Percentiles rank a stretch among this genome's conserved stretches.
Conservation (phyloP, 2,329 filamentous ascomycete species). For the Niveomyces coronatus region DNA sequence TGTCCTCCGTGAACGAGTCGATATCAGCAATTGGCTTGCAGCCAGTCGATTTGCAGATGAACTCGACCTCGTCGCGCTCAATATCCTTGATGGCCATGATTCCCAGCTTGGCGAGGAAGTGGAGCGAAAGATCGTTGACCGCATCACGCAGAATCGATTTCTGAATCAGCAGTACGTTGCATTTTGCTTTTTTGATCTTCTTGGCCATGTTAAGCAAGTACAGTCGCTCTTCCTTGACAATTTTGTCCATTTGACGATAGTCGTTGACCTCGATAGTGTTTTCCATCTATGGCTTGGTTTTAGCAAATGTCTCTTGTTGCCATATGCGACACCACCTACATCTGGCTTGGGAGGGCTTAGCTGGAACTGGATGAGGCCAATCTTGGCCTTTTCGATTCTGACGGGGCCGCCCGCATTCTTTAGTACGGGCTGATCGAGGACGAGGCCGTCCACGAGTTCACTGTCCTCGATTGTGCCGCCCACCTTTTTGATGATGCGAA, state of each 20-base stretch:
- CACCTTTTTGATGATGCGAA: constrained; percentile 93
- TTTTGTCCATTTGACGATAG: constrained; percentile 99
- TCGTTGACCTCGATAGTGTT: constrained; percentile 99
- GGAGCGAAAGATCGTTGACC: constrained; percentile 92
- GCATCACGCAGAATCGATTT: constrained; percentile 97
- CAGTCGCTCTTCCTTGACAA: constrained; percentile 95
- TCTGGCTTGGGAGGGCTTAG: constrained; percentile 96
- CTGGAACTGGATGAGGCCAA: constrained; percentile 97
- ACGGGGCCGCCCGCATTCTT: constrained; percentile 87
- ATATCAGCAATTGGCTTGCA: constrained; percentile 99
- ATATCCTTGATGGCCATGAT: constrained; percentile 96
- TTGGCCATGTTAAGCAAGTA: constrained; percentile 98
- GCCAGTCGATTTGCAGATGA: constrained; percentile 97
- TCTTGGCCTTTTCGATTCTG: constrained; percentile 93
- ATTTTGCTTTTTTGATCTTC: constrained; percentile 99
- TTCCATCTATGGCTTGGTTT: constrained; percentile 61
- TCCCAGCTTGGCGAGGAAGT: constrained; percentile 95
- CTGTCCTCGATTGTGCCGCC: constrained; percentile 98
- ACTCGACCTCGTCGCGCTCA: constrained; percentile 96
- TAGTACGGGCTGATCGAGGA: constrained; percentile 83
- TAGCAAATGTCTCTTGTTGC: background rate
- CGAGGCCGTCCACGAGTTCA: constrained; percentile 90
- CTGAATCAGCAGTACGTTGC: constrained; percentile 95
- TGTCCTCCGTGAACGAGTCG: constrained; percentile 97
- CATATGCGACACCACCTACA: constrained; percentile 52